phyloP scores from a whole-genome alignment of 2,329 filamentous ascomycete species.

The Xylaria sp. region DNA sequence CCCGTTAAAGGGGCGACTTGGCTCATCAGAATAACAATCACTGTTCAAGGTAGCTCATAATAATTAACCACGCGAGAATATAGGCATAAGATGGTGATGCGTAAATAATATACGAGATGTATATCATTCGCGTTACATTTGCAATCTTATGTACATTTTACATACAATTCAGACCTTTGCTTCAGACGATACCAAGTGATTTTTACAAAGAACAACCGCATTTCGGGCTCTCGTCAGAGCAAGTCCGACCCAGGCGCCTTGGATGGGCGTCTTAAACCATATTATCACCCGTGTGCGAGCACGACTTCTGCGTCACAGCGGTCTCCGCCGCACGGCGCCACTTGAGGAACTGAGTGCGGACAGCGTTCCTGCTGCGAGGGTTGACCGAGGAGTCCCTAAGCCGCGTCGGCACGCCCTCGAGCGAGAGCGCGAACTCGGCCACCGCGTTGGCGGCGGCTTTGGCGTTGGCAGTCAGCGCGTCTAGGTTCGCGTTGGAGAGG shows the following conservation, averaged over 20 bases:
- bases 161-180: background rate
- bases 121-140: background rate
- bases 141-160: slow-evolving; percentile 14
- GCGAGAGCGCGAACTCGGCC: slow-evolving; percentile 50
- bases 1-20: background rate
- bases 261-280: slow-evolving; percentile 26
- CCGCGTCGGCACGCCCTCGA: slow-evolving; percentile 38
- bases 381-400: slow-evolving; percentile 30
- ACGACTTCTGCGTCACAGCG: slow-evolving; percentile 37
- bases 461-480: slow-evolving; percentile 54
- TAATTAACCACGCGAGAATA: background rate
- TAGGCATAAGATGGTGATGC: background rate
- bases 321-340: slow-evolving; percentile 37
- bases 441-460: slow-evolving; percentile 63
- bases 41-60: background rate
- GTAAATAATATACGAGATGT: background rate
- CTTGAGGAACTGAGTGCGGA: slow-evolving; percentile 37
- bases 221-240: background rate
- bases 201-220: no score
- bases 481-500: slow-evolving; percentile 56
- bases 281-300: slow-evolving; percentile 34
- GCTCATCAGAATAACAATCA: background rate
- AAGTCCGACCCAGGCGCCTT: background rate
- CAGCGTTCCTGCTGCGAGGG: slow-evolving; percentile 19
- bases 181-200: background rate